Evolutionary conservation across 768 basidiomycete genomes (phyloP), one percentile per base, ranked within the genome.

Genomic region (Serpula lacrymans): DNA sequence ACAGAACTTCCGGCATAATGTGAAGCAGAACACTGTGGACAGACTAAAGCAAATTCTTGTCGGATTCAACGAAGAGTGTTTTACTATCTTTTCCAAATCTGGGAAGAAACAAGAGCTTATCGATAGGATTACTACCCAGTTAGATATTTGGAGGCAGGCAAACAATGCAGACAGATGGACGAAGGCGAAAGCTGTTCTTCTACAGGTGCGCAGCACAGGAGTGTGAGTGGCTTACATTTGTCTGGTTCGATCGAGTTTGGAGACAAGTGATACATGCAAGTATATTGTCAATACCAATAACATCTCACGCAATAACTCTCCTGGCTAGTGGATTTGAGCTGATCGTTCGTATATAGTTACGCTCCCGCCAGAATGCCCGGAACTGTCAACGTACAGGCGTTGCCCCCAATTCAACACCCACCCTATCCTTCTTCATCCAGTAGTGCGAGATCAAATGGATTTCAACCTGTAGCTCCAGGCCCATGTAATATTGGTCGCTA

Each of bases 81-180:
- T 66, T 39, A 76, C 78, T 4, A 72, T 74, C 50, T 67, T 89
- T 21, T 69, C 76, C 39, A 88, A 87, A 62, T 73, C 85, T 9
- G 89, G 89, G 20, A 90, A 86, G 68, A 92, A 92, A 57, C 84
- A 88, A 52, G 90, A 91, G 24, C 75, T 91, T 34, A 88, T 90
- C 56, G 85, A 89, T 58, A 75, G 86, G 46, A 82, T 92, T 46
- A 62, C 76, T 32, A 49, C 52, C 6, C 67, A 72, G 46, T 62
- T 91, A 51, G 80, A 84, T 45, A 43, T 53, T 37, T 88, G 84
- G 82, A 75, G 75, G 55, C 58, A 60, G 37, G 58, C 63, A 1
- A 77, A 75, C 54, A 67, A 71, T 42, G 64, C 74, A 35, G 84
- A 84, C 49, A 79, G 74, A 57, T 90, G 84, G 80, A 60, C 67